Evolutionary conservation across 257 asterid genomes (phyloP), one percentile per base, ranked within the genome.

Genomic region (Misopates orontium): DNA sequence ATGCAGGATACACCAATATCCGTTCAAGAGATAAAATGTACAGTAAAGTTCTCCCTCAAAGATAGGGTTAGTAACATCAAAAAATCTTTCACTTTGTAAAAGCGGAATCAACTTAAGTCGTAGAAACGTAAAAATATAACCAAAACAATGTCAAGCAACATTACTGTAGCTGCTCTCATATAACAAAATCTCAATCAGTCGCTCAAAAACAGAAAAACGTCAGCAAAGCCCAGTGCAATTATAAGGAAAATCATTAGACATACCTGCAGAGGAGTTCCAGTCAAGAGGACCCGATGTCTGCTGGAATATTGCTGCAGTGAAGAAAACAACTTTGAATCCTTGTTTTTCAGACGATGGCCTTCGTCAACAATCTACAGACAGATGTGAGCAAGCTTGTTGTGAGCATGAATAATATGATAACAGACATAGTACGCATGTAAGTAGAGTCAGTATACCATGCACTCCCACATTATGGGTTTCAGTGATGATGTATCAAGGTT

Each of bases 181-280:
- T 36, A 66, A 39, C 17, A 63, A 21, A 5, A 75, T 25, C 36
- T 57, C 31, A 51, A 24, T 39, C 15, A 50, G 62, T 52, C 21
- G 64, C 67, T n/a, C n/a, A 63, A 17, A 54, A 56, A 64, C 45
- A 65, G 40, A 14, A 25, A 25, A 50, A 70, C 55, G 31, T 18
- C 36, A 59, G 24, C 61, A 62, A 66, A 68, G 67, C 57, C 41
- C 74, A 45, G 16, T 66, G 25, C 19, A 13, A 57, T 47, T 47
- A 42, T 55, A 56, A 66, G 22, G 52, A 41, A 57, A 53, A 66
- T 53, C 42, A 53, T 62, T 47, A 9, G 12, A 70, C 78, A 79
- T 60, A 88, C 99, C 96, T 94, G 99, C 69, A 94, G 99, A 44
- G 99, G 99, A 58, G 97, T 90, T 72, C 99, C 99, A 68, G 99